A percentile compares a stretch with the other conserved stretches of the same genome.
Evolutionary conservation across 305 asterid species (phyloP).

Genomic region (Fraxinus paxiana): DNA sequence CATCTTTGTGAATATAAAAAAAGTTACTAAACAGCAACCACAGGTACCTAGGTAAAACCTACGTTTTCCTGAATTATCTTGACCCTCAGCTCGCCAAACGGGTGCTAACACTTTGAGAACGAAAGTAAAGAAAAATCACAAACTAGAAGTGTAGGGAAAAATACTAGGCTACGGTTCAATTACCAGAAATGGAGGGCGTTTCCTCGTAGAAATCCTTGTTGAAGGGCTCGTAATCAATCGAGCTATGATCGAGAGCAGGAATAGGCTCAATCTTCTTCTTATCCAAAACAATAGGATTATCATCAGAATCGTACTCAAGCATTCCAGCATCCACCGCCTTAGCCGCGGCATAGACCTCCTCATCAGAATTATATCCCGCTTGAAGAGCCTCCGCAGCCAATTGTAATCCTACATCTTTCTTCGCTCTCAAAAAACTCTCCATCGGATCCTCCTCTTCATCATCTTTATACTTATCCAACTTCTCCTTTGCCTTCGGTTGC

Average conservation of each 20-base stretch:
- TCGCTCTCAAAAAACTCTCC: constrained; percentile 74
- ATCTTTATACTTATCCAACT: constrained; percentile 74
- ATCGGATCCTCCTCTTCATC: constrained; percentile 78
- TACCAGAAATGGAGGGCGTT: constrained; percentile 84
- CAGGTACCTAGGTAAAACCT: not conserved
- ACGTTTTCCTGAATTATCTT: not conserved
- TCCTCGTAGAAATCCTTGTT: constrained; percentile 90
- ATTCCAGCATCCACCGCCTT: constrained; percentile 94
- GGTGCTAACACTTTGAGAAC: not conserved
- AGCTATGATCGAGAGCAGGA: constrained; percentile 69
- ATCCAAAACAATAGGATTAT: constrained; percentile 75
- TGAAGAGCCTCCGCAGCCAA: constrained; percentile 90
- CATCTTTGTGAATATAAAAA: not conserved
- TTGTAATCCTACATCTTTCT: constrained; percentile 88
- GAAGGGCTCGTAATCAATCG: constrained; percentile 71
- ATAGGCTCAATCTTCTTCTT: constrained; percentile 90
- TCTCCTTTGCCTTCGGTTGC: constrained; percentile 67
- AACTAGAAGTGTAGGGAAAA: not conserved
- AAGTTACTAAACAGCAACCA: not conserved
- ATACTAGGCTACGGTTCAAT: not conserved
- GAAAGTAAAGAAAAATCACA: not conserved
- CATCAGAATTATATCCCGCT: constrained; percentile 94
- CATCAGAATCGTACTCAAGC: constrained; percentile 87
- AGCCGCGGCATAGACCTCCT: constrained; percentile 97
- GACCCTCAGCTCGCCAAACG: not conserved